Conservation (phyloP, 306 rosid species). For the Nissolia schottii region DNA sequence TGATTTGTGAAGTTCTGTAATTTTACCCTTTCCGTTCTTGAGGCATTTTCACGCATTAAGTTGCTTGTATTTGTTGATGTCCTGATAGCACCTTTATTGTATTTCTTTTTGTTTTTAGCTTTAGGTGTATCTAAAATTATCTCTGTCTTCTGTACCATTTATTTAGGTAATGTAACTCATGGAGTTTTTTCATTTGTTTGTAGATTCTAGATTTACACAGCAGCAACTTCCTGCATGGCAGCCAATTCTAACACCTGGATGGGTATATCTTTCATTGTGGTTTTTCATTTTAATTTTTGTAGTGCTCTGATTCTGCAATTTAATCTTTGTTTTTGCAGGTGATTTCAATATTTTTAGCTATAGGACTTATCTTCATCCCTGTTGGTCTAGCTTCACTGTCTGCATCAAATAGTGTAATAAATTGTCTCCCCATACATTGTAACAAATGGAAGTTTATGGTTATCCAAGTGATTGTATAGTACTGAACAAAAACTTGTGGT, state of each 20-base stretch:
- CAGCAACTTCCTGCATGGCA: conserved; percentile 97
- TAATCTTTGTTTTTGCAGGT: conserved; percentile 45
- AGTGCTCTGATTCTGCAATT: neutral
- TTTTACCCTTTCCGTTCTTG: neutral
- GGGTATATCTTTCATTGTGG: conserved; percentile 41
- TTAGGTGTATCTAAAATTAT: neutral
- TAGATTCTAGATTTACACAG: conserved; percentile 83
- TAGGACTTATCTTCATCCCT: conserved; percentile 67
- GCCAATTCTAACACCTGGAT: conserved; percentile 84
- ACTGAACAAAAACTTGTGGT: conserved; percentile 5
- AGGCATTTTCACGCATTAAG: neutral
- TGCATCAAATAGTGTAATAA: conserved; percentile 66
- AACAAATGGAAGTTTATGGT: neutral
- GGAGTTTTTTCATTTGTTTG: conserved; percentile 13
- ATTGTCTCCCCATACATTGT: neutral
- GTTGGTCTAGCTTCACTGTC: conserved; percentile 65
- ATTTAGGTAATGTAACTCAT: neutral
- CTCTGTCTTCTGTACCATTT: neutral
- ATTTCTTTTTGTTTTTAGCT: neutral
- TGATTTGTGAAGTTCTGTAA: neutral
- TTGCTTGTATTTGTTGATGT: neutral
- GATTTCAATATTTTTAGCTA: conserved; percentile 46
- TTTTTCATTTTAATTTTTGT: too few relatives aligned
- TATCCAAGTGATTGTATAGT: neutral
- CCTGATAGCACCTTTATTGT: neutral